Evolutionary conservation across 1,284 basidiomycete species (phyloP).

Genomic region (Trichosporon faecale): DNA sequence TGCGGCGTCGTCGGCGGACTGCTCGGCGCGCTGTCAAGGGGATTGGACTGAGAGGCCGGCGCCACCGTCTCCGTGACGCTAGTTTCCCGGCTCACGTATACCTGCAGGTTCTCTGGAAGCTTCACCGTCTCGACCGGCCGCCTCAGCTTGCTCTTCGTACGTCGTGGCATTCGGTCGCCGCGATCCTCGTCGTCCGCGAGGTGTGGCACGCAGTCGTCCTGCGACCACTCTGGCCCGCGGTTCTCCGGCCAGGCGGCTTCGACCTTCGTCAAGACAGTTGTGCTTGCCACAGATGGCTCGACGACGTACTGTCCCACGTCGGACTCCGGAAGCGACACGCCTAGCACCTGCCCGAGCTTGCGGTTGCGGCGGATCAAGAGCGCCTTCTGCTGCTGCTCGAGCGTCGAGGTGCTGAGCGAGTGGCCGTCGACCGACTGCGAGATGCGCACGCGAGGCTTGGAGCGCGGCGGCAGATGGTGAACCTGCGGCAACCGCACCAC

Average conservation of each 20-base stretch:
- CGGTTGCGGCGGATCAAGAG: constrained; percentile 67
- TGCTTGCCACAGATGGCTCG: constrained; percentile 28
- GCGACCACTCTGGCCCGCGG: constrained; percentile 28
- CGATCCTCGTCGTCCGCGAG: background rate
- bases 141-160: background rate
- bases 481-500: constrained; percentile 23
- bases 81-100: constrained; percentile 32
- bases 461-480: constrained; percentile 20
- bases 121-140: background rate
- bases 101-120: constrained; percentile 14
- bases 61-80: constrained; percentile 28
- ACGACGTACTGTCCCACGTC: constrained; percentile 35
- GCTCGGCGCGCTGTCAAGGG: background rate
- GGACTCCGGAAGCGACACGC: constrained; percentile 48
- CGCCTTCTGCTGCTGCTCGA: constrained; percentile 59
- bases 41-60: background rate
- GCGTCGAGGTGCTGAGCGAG: constrained; percentile 11
- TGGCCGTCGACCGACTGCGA: background rate
- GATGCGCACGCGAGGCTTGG: constrained; percentile 4
- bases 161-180: background rate
- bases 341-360: constrained; percentile 74
- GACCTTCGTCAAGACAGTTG: constrained; percentile 22
- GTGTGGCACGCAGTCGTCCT: constrained; percentile 33
- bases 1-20: background rate
- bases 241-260: constrained; percentile 26